Percentiles rank a stretch among this genome's conserved stretches.
Conservation (phyloP, 202 grass and related monocot species). For the Saccharum hybrid region DNA sequence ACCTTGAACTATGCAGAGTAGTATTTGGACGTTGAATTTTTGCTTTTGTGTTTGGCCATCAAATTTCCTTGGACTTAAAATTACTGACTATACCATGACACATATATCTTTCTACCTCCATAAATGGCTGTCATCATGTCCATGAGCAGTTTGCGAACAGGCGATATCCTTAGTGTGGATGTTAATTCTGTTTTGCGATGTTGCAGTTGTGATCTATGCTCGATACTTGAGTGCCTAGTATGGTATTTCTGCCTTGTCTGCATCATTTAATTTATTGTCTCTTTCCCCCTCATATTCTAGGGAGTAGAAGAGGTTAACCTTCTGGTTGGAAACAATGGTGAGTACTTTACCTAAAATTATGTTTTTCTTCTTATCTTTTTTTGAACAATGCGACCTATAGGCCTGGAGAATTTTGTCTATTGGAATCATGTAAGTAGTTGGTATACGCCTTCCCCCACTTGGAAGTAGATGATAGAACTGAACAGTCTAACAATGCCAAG, state of each 20-base stretch:
- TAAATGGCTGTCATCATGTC: not conserved
- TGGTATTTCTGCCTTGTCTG: not conserved
- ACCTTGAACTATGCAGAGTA: not conserved
- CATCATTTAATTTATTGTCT: constrained; percentile 20
- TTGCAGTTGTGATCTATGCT: not conserved
- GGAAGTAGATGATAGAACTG: not conserved
- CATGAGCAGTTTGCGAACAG: not conserved
- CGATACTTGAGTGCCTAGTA: not conserved
- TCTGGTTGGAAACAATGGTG: constrained; percentile 46
- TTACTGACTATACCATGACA: not conserved
- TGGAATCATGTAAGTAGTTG: not conserved
- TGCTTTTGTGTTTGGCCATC: not conserved
- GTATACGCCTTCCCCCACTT: constrained; percentile 4
- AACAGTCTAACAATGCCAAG: not conserved
- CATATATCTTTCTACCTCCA: not conserved
- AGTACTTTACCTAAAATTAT: constrained; percentile 9
- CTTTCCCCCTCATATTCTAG: constrained; percentile 32
- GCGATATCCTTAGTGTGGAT: not conserved
- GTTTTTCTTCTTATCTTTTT: constrained; percentile 7
- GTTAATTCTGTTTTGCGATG: not conserved
- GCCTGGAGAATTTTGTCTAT: not conserved
- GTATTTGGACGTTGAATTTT: not conserved
- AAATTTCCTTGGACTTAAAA: not conserved
- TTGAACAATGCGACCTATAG: not conserved
- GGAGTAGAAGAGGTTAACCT: constrained; percentile 35